These are phyloP conservation scores for Bipolaris zeicola DNA, from an alignment of 2,329 filamentous ascomycete species.

Conservation along the genomic window DNA sequence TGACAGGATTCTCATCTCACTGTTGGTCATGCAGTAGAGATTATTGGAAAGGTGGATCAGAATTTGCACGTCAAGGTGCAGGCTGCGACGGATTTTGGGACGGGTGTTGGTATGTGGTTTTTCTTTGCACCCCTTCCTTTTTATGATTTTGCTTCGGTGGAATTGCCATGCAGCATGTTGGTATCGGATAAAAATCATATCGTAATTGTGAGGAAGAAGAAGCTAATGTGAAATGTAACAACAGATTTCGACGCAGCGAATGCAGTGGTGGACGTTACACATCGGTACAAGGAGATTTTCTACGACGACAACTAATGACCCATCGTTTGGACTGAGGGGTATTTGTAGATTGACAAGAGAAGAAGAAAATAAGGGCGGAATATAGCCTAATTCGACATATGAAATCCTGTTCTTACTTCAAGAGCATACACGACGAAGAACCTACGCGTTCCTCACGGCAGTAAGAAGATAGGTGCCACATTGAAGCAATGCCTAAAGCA, in stretches of 20 bases:
- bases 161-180: too few species aligned
- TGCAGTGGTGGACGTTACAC: constrained; percentile 83
- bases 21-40: constrained; percentile 71
- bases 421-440: neutral
- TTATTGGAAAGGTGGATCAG: constrained; percentile 79
- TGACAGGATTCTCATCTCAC: constrained; percentile 71
- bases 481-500: neutral
- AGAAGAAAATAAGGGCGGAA: neutral
- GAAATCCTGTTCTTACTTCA: neutral
- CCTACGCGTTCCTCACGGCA: neutral
- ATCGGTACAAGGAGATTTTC: constrained; percentile 81
- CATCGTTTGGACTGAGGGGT: neutral
- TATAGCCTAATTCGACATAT: neutral
- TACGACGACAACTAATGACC: constrained; percentile 58
- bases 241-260: constrained; percentile 77
- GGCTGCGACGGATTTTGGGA: constrained; percentile 71
- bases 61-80: constrained; percentile 75
- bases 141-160: too few species aligned
- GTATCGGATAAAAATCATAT: too few species aligned
- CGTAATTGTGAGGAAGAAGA: neutral
- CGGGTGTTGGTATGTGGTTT: constrained; percentile 66
- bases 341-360: too few species aligned
- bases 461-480: neutral
- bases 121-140: neutral
- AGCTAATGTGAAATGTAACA: neutral